Conservation (phyloP, 352 stramenopile species). For the Globisporangium cylindrosporum region DNA sequence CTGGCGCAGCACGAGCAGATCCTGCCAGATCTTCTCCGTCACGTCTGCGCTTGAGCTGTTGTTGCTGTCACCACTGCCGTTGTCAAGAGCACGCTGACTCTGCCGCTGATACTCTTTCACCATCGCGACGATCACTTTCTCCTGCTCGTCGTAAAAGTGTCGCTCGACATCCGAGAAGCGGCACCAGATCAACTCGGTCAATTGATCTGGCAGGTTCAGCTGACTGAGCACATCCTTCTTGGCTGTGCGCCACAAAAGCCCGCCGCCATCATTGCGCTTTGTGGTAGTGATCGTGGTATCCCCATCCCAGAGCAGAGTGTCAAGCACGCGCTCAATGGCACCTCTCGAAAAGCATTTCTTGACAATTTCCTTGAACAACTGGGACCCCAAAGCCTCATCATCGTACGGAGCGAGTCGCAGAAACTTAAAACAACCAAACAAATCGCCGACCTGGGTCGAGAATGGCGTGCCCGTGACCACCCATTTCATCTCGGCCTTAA, state of each 20-base stretch:
- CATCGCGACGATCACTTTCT: constrained; percentile 42
- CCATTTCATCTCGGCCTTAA: constrained; percentile 76
- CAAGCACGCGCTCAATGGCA: constrained; percentile 38
- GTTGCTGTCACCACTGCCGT: background rate
- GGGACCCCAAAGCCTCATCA: constrained; percentile 24
- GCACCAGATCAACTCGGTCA: constrained; percentile 57
- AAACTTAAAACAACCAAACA: constrained; percentile 85
- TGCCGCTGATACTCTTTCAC: constrained; percentile 35
- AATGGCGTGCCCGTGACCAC: constrained; percentile 90
- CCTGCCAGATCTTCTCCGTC: constrained; percentile 50
- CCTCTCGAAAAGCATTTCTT: constrained; percentile 35
- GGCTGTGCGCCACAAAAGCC: constrained; percentile 72
- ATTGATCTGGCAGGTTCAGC: constrained; percentile 56
- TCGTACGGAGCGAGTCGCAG: constrained; percentile 51
- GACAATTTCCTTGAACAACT: constrained; percentile 35
- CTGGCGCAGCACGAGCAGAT: constrained; percentile 83
- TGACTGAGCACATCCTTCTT: constrained; percentile 75
- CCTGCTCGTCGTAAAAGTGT: constrained; percentile 75
- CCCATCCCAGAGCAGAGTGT: constrained; percentile 48
- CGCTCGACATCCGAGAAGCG: constrained; percentile 71
- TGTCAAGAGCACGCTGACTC: constrained; percentile 12
- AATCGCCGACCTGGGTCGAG: constrained; percentile 73
- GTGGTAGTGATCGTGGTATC: background rate
- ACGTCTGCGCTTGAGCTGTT: constrained; percentile 13
- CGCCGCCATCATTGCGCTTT: constrained; percentile 20